Percentiles rank a stretch among this genome's conserved stretches.
Evolutionary conservation across 805 yeast species (phyloP).

Genomic region (Suhomyces emberorum): DNA sequence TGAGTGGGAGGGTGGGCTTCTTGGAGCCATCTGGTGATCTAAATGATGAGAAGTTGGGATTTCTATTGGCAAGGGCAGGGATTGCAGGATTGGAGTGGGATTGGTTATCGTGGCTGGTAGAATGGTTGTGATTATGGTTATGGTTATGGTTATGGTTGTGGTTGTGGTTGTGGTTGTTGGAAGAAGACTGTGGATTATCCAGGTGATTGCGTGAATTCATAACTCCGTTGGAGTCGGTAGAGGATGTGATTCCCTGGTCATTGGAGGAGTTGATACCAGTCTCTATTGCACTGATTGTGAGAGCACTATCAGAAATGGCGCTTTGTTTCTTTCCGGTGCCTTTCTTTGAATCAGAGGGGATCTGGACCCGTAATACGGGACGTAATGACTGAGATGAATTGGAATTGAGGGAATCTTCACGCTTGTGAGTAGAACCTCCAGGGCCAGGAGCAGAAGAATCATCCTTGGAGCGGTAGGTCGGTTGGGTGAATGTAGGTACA

Average conservation of each 20-base stretch:
- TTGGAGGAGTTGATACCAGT: slow-evolving; percentile 11
- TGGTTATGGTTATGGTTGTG: neutral
- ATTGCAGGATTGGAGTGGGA: no score
- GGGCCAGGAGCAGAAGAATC: neutral
- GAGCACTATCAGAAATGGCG: slow-evolving; percentile 37
- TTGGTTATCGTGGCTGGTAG: neutral
- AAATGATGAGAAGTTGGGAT: slow-evolving; percentile 15
- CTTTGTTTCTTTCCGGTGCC: slow-evolving; percentile 11
- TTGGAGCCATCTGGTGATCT: slow-evolving; percentile 27
- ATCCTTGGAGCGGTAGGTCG: slow-evolving; percentile 6
- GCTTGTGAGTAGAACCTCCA: slow-evolving; percentile 8
- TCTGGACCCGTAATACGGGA: slow-evolving; percentile 62
- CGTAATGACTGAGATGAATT: slow-evolving; percentile 29
- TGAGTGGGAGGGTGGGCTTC: slow-evolving; percentile 35
- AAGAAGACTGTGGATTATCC: slow-evolving; percentile 2
- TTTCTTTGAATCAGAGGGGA: slow-evolving; percentile 49
- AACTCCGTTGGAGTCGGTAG: slow-evolving; percentile 2
- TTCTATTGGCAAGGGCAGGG: slow-evolving; percentile 18
- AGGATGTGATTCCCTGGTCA: no score
- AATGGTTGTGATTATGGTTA: neutral
- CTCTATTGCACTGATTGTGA: slow-evolving; percentile 45
- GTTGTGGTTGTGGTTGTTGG: neutral
- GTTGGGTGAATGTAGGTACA: slow-evolving; percentile 15
- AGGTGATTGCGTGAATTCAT: neutral
- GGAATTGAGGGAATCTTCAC: slow-evolving; percentile 12